Evolutionary conservation across 305 asterid genomes (phyloP), one percentile per base, ranked within the genome.

Genomic region (Euphrasia arctica): DNA sequence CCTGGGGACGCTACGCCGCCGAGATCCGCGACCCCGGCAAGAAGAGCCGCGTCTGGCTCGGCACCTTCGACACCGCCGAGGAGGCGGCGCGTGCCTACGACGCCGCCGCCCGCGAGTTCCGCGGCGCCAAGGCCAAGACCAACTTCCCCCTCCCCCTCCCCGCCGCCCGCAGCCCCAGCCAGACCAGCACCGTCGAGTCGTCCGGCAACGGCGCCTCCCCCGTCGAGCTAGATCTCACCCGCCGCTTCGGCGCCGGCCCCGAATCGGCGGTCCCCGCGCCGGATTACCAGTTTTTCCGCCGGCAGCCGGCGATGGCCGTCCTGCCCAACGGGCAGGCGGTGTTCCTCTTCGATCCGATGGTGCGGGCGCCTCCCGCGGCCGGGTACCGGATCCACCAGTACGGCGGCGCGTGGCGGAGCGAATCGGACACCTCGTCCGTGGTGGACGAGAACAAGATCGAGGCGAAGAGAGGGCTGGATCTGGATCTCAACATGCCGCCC

Each of bases 1-100:
- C 97, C 0, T 88, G 96, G 97, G 97, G 97, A 7, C 93, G 97
- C 2, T 90, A 82, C 80, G 96, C 96, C 60, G 96, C 97, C 57
- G 97, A 91, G 74, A 91, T 91, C 77, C 91, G 97, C 1, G 97
- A 91, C 74, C 95, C 96, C 2, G 83, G 95, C 14, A 91, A 88
- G 82, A 88, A 88, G 48, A 83, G 86, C 66, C 79, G 96, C 15
- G 96, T 91, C 65, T 91, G 98, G 98, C 66, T 91, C 36, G 98
- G 98, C 4, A 91, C 98, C 0, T 91, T 88, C 71, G 95, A 91
- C 72, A 88, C 96, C 36, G 98, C 98, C 54, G 98, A 91, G 72
- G 95, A 80, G 67, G 98, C 98, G 54, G 98, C 98, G 60, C 84
- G 85, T 67, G 98, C 96, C 0, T 91, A 91, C 56, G 98, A 91